A percentile compares a stretch with the other conserved stretches of the same genome.
These are phyloP conservation scores for Myxozyma udenii DNA, from an alignment of 805 yeast species.

Conservation along the genomic window DNA sequence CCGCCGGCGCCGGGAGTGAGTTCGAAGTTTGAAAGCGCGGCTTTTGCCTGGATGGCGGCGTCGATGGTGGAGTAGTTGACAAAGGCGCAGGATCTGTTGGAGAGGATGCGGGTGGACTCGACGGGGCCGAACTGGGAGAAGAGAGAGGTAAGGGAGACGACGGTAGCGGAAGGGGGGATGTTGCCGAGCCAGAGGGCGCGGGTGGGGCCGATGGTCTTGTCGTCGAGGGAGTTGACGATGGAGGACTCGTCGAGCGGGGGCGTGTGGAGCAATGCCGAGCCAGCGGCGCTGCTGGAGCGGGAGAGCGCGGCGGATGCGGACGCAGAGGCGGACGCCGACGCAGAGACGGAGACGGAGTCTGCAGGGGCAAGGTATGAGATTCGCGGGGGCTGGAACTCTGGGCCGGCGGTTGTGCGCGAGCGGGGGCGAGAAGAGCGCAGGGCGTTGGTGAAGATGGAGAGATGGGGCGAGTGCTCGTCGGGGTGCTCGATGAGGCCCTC, in stretches of 20 bases:
- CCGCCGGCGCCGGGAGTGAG: conserved; percentile 72
- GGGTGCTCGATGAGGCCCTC: conserved; percentile 21
- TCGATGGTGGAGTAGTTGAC: conserved; percentile 73
- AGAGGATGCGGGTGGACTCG: conserved; percentile 58
- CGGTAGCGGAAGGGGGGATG: conserved; percentile 59
- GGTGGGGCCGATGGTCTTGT: conserved; percentile 69
- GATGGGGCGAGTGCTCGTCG: conserved; percentile 21
- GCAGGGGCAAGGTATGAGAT: conserved; percentile 4
- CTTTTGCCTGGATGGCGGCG: conserved; percentile 74
- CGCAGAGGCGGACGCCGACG: not conserved
- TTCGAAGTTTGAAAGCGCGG: conserved; percentile 76
- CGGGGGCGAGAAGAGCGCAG: conserved; percentile 17
- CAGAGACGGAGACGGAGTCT: not conserved
- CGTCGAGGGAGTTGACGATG: conserved; percentile 49
- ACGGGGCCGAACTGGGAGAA: conserved; percentile 62
- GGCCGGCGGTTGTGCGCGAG: conserved; percentile 25
- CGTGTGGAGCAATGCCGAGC: conserved; percentile 15
- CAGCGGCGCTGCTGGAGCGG: not conserved
- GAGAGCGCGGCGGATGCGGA: not conserved
- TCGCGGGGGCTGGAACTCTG: conserved; percentile 27
- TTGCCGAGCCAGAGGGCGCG: conserved; percentile 75
- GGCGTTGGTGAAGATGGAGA: conserved; percentile 3
- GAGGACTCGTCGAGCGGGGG: conserved; percentile 15
- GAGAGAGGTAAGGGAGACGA: conserved; percentile 58
- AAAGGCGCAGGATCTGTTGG: conserved; percentile 48